Percentiles rank a stretch among this genome's conserved stretches.
Evolutionary conservation across 2,329 filamentous ascomycete species (phyloP).

Genomic region (Diaporthe longicolla): DNA sequence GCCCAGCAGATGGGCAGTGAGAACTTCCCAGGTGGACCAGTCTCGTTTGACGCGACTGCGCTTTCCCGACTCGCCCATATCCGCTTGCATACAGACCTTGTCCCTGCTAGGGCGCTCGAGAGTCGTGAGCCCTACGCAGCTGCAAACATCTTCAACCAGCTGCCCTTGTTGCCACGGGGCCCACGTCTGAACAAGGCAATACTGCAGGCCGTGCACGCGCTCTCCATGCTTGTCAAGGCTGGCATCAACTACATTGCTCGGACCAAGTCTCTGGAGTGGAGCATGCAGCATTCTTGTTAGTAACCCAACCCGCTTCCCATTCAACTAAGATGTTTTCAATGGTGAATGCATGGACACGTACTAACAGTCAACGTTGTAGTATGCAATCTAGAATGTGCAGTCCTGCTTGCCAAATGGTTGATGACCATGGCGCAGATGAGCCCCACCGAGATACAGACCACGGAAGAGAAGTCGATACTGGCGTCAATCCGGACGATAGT

Average conservation of each 20-base stretch:
- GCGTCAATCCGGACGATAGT: conserved; percentile 71
- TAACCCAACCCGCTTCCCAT: conserved; percentile 40
- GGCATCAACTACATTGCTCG: conserved; percentile 74
- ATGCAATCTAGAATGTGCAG: conserved; percentile 73
- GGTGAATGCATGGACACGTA: background rate
- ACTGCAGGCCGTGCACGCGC: conserved; percentile 76
- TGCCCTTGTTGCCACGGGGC: conserved; percentile 71
- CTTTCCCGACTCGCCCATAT: conserved; percentile 74
- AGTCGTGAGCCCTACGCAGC: conserved; percentile 75
- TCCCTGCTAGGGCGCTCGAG: conserved; percentile 73
- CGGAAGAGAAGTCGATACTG: conserved; percentile 68
- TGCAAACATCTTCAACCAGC: conserved; percentile 71
- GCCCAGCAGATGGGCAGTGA: conserved; percentile 63
- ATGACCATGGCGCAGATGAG: conserved; percentile 68
- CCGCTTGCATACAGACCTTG: conserved; percentile 75
- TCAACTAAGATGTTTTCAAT: background rate
- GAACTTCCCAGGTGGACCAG: conserved; percentile 68
- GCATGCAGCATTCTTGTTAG: conserved; percentile 73
- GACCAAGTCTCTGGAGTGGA: conserved; percentile 74
- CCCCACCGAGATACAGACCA: conserved; percentile 63
- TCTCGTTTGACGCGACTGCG: conserved; percentile 77
- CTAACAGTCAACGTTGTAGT: conserved; percentile 54
- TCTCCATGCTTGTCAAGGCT: conserved; percentile 76
- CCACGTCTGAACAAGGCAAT: conserved; percentile 74
- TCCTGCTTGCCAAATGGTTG: conserved; percentile 73